Evolutionary conservation across 805 yeast genomes (phyloP), one percentile per base, ranked within the genome.

Genomic region (Candida oleophila): DNA sequence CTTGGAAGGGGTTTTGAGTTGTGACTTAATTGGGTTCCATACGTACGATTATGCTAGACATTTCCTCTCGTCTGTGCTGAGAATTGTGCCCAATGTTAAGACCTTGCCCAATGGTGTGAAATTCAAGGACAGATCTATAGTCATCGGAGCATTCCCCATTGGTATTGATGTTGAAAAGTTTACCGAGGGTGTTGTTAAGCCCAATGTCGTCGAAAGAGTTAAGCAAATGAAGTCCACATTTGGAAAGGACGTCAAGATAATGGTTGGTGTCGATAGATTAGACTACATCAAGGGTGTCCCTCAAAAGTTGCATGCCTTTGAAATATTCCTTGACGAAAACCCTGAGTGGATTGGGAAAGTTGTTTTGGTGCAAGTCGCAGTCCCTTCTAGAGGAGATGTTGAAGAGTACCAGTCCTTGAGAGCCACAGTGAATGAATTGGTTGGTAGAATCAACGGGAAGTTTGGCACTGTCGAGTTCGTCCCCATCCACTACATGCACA

Each of bases 311-410:
- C 97, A 92, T 62, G 98, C 98, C 0, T 87, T 94, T 68, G 98
- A 94, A 62, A 88, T 91, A 11, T 94, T 94, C 55, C 69, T 94
- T 42, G 82, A 83, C 38, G 95, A 89, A 56, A 96, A 94, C 64
- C 99, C 99, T 0, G 97, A 92, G 66, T 94, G 97, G 96, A 88
- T 91, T 32, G 99, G 99, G 9, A 94, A 94, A 66, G 97, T 91
- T 4, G 91, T 94, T 2, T 72, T 94, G 43, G 92, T 94, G 7
- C 99, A 94, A 67, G 92, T 94, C 32, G 99, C 99, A 0, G 97
- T 94, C 18, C 99, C 99, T 3, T 87, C 96, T 16, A 79, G 99
- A 57, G 97, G 96, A 38, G 99, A 92, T 57, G 99, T 94, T 20
- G 99, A 95, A 67, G 99, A 95, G 64, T 95, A 94, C 65, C 98